Conservation (phyloP, 352 stramenopile species). For the Pythium folliculosum region DNA sequence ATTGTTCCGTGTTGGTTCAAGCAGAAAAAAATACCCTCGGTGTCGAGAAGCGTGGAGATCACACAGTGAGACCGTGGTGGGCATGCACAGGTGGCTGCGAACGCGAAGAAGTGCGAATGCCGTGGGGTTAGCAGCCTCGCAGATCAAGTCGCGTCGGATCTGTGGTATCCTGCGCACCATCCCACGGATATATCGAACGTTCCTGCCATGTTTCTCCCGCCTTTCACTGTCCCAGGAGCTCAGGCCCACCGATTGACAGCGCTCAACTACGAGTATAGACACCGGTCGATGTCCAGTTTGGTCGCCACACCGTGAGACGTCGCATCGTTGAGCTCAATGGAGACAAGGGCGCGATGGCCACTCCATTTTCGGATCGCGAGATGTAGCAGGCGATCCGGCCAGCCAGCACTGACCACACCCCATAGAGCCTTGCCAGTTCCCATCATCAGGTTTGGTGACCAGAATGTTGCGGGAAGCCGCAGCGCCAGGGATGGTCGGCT, state of each 20-base stretch:
- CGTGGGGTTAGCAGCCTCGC: background rate
- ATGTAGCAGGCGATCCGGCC: constrained; percentile 3
- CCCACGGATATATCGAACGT: constrained; percentile 29
- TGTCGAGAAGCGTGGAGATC: background rate
- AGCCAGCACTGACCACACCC: constrained; percentile 2
- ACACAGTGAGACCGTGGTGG: background rate
- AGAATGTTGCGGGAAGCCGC: background rate
- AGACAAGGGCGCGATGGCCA: background rate
- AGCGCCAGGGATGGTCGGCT: background rate
- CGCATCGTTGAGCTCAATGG: background rate
- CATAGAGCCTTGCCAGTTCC: background rate
- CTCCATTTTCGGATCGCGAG: constrained; percentile 19
- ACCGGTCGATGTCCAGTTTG: background rate
- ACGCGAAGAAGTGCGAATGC: constrained; percentile 28
- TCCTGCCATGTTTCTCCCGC: constrained; percentile 9
- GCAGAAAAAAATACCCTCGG: background rate
- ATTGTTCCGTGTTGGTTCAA: background rate
- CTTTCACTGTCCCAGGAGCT: background rate
- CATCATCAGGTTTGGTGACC: background rate
- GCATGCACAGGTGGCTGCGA: constrained; percentile 5
- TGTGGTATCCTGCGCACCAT: background rate
- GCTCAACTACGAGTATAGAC: background rate
- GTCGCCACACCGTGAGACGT: background rate
- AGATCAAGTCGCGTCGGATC: background rate
- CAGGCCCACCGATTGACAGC: background rate